Conservation (phyloP, 345 rosid species). For the Eucalyptus cladocalyx region DNA sequence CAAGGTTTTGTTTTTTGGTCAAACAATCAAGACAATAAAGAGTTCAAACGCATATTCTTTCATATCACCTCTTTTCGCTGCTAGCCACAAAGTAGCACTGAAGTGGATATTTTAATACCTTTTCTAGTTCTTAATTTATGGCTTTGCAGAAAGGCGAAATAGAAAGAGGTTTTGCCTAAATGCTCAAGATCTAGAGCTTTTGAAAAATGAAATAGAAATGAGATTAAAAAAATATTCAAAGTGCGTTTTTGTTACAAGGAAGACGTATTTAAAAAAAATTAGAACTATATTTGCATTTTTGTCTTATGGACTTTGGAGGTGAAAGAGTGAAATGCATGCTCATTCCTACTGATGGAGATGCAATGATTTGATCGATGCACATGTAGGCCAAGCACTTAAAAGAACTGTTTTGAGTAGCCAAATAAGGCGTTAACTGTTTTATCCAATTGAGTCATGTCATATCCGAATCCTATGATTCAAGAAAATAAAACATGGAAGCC, state of each 20-base stretch:
- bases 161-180: not conserved
- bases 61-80: not conserved
- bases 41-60: not conserved
- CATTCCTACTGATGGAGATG: not conserved
- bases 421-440: not conserved
- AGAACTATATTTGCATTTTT: not conserved
- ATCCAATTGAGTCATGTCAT: no score
- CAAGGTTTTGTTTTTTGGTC: no score
- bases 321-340: not conserved
- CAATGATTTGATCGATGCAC: not conserved
- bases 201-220: not conserved
- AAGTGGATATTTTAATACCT: not conserved
- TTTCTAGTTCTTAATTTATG: not conserved
- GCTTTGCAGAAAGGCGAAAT: not conserved
- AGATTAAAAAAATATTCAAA: not conserved
- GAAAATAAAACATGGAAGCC: not conserved
- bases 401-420: not conserved
- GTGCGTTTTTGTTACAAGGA: not conserved
- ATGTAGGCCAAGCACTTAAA: not conserved
- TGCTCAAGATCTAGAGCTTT: no score
- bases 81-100: not conserved
- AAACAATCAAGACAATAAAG: not conserved
- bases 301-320: not conserved
- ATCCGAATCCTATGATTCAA: not conserved
- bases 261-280: not conserved